Conservation (phyloP, 495 filamentous ascomycete genomes). For the Alectoria sarmentosa region DNA sequence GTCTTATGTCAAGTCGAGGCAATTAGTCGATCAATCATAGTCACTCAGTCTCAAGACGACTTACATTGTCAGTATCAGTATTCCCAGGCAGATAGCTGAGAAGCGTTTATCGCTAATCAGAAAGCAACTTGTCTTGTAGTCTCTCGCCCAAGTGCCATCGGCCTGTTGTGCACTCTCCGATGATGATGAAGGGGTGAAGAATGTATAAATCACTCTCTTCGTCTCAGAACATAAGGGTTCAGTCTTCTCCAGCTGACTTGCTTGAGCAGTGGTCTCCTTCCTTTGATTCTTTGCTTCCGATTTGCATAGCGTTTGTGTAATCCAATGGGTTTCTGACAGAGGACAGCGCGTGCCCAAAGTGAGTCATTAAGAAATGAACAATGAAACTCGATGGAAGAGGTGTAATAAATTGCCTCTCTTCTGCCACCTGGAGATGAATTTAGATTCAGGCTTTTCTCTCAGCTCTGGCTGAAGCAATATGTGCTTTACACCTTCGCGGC, state of each 20-base stretch:
- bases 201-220: conserved; percentile 19
- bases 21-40: not conserved
- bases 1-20: too few species aligned
- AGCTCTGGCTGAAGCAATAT: not conserved
- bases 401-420: not conserved
- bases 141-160: conserved; percentile 15
- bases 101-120: not conserved
- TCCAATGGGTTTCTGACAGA: not conserved
- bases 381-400: not conserved
- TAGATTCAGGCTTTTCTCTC: not conserved
- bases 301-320: not conserved
- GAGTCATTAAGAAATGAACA: not conserved
- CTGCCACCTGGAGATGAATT: not conserved
- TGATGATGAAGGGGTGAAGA: conserved; percentile 2
- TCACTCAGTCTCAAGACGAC: not conserved
- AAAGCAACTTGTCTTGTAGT: not conserved
- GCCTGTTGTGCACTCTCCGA: conserved; percentile 12
- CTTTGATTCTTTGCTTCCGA: not conserved
- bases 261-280: conserved; percentile 16
- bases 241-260: conserved; percentile 15
- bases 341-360: not conserved
- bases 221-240: conserved; percentile 21
- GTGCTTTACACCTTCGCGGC: not conserved
- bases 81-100: conserved; percentile 17
- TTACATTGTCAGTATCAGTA: conserved; percentile 10